Evolutionary conservation across 164 flowering plant genomes (phyloP).

Genomic region (Stephania cephalantha): DNA sequence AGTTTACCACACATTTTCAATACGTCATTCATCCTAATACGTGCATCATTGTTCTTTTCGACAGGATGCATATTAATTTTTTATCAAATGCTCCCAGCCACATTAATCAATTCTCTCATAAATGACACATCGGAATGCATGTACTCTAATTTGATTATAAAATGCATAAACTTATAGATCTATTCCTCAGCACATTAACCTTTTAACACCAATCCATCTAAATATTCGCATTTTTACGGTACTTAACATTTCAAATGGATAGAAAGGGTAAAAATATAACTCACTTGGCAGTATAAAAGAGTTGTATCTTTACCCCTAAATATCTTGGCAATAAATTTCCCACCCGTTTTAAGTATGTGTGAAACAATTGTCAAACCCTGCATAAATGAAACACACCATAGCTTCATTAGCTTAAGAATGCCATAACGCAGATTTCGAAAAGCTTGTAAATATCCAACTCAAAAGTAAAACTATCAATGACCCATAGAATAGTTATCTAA

Average conservation of each 20-base stretch:
- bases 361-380: conserved; percentile 95
- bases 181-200: too few species aligned
- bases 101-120: too few species aligned
- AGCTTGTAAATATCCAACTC: not conserved
- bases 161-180: too few species aligned
- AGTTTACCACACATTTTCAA: too few species aligned
- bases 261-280: not conserved
- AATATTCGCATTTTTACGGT: too few species aligned
- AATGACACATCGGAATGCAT: too few species aligned
- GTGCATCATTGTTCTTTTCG: too few species aligned
- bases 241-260: not conserved
- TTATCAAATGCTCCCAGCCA: too few species aligned
- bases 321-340: conserved; percentile 93
- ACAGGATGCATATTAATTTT: too few species aligned
- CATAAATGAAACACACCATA: conserved; percentile 13
- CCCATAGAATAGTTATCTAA: not conserved
- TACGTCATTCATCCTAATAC: too few species aligned
- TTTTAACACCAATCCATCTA: too few species aligned
- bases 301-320: conserved; percentile 98
- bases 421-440: conserved; percentile 1
- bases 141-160: too few species aligned
- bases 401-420: not conserved
- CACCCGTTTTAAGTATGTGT: conserved; percentile 86
- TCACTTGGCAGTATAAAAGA: conserved; percentile 91
- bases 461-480: not conserved